Percentiles rank a stretch among this genome's conserved stretches.
These are phyloP conservation scores for Ottelia alismoides DNA, from an alignment of 106 monocot genomes.

Conservation along the genomic window DNA sequence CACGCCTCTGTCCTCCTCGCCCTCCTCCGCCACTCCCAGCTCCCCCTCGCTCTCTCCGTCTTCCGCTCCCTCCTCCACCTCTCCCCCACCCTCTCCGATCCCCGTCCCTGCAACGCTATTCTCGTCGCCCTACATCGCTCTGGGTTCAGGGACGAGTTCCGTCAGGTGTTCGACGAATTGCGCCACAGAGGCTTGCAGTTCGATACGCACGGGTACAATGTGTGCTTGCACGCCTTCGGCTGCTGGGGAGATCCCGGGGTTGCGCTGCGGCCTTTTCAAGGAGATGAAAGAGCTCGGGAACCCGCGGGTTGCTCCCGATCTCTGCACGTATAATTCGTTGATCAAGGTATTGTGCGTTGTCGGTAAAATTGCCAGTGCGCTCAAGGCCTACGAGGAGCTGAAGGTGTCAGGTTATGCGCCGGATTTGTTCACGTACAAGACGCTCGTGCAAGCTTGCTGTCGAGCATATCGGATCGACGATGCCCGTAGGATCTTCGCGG, in stretches of 20 bases:
- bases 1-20: conserved; percentile 52
- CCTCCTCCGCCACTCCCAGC: conserved; percentile 36
- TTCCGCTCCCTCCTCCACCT: conserved; percentile 26
- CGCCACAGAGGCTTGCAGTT: conserved; percentile 21
- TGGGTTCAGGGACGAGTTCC: conserved; percentile 35
- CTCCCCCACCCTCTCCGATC: not conserved
- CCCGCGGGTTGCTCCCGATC: conserved; percentile 22
- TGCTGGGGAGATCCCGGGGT: conserved; percentile 30
- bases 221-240: conserved; percentile 72
- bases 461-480: conserved; percentile 38
- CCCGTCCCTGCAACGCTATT: conserved; percentile 25
- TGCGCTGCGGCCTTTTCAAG: conserved; percentile 50
- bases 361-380: conserved; percentile 39
- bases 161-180: conserved; percentile 61
- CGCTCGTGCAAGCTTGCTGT: conserved; percentile 52
- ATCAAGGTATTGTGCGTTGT: conserved; percentile 32
- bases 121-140: conserved; percentile 33
- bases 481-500: conserved; percentile 46
- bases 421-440: conserved; percentile 50
- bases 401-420: conserved; percentile 52
- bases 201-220: conserved; percentile 38
- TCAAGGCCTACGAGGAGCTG: conserved; percentile 55
- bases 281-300: conserved; percentile 46
- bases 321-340: conserved; percentile 73
- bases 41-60: conserved; percentile 42